These are phyloP conservation scores for Kokia cookei DNA, from an alignment of 441 rosid genomes.

Conservation along the genomic window DNA sequence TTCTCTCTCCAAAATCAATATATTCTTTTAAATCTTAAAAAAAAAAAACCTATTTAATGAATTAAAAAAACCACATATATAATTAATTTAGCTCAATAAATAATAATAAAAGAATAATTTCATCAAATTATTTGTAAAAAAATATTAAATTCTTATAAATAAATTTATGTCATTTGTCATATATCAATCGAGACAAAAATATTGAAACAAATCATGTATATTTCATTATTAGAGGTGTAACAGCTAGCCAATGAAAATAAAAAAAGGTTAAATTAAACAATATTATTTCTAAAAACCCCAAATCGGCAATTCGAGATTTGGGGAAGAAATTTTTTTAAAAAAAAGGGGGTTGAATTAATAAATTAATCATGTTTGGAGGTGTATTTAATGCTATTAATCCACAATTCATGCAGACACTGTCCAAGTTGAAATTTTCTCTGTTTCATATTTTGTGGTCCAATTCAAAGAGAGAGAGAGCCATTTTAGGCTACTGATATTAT, in stretches of 20 bases:
- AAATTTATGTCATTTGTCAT: no score
- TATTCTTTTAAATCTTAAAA: no score
- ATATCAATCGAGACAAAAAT: no score
- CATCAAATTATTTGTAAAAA: neutral
- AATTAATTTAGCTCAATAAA: no score
- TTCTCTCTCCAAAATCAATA: no score
- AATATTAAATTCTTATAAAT: neutral
- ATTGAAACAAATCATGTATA: no score
- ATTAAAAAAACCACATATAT: no score
- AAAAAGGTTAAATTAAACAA: neutral
- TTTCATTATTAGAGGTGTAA: no score
- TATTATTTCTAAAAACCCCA: neutral
- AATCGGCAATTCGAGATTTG: neutral
- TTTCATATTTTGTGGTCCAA: neutral
- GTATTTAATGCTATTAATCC: neutral
- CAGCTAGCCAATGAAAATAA: neutral
- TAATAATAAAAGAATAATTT: neutral
- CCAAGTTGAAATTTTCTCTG: neutral
- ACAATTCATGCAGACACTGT: neutral
- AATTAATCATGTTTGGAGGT: neutral
- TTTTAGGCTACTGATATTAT: neutral
- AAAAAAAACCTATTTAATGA: no score
- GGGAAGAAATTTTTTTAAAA: neutral
- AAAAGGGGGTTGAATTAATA: neutral
- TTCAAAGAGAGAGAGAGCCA: neutral